Base-by-base conservation (phyloP, 2,329 filamentous ascomycete species). In the Sporothrix brunneoviolacea region DNA sequence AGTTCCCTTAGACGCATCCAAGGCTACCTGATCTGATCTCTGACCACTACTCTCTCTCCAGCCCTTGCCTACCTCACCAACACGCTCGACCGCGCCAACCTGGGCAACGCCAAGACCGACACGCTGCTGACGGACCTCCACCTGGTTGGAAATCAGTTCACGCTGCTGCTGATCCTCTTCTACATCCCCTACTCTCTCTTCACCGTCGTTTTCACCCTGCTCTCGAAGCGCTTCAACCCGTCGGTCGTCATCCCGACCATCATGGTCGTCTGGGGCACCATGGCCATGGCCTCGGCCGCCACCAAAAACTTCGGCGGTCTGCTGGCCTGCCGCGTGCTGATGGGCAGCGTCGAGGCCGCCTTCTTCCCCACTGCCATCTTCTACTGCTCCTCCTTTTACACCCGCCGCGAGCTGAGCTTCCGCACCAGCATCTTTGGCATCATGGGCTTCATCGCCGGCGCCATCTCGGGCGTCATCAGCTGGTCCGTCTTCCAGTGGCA, bases 141-240 rank as follows among this genome's bases (percentile, higher is more conserved):
- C 28, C 82, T 89, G 65, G 73, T 73, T 38, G 64, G 67, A 1
- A 74, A 80, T 55, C 75, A 87, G 61, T 87, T 88, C 68, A 88
- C 87, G 61, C 74, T 81, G 24, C 75, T 88, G 42, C 65, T 88
- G 32, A 76, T 74, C 46, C 81, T 88, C 51, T 88, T 88, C 68
- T 88, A 84, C 64, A 71, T 88, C 7, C 85, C 85, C 0, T 88
- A 85, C 62, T 84, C 88, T 32, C 61, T 89, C 3, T 84, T 82
- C 48, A 84, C 82, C 2, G 83, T 82, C 0, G 79, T 82, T 2
- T 65, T 87, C 15, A 67, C 69, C 46, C 83, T 88, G 68, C 61
- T 85, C 4, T 84, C 83, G 48, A 88, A 86, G 68, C 82, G 77
- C 54, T 84, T 75, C 59, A 82, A 83, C 0, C 80, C 84, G 0